Evolutionary conservation across 352 stramenopile genomes (phyloP).

Genomic region (Pythium aristosporum): DNA sequence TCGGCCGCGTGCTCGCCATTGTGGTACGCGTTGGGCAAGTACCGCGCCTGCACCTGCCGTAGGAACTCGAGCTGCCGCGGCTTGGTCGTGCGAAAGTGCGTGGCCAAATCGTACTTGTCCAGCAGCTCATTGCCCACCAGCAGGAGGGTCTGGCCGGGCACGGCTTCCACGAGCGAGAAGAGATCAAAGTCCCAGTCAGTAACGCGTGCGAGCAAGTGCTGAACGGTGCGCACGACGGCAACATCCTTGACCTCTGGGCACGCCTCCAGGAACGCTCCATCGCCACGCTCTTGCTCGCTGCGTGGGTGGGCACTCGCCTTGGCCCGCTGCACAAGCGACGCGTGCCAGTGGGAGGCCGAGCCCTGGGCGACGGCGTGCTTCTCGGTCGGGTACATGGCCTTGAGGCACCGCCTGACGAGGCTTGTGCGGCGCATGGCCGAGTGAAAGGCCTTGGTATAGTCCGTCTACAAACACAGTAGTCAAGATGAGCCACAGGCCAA

Average conservation of each 20-base stretch:
- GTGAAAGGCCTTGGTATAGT: conserved; percentile 68
- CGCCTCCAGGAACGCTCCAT: conserved; percentile 34
- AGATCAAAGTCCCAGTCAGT: conserved; percentile 73
- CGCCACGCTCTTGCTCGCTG: neutral
- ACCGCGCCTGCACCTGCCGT: conserved; percentile 58
- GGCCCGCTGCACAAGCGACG: conserved; percentile 41
- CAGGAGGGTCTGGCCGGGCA: conserved; percentile 55
- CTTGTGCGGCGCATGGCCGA: conserved; percentile 68
- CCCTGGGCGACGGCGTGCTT: conserved; percentile 13
- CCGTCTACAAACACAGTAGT: conserved; percentile 25
- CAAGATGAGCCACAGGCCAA: too few species aligned
- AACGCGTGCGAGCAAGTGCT: conserved; percentile 54
- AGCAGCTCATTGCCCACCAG: conserved; percentile 78
- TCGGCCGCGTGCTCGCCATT: conserved; percentile 85
- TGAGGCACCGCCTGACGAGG: conserved; percentile 65
- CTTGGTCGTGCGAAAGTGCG: conserved; percentile 65
- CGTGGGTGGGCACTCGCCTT: conserved; percentile 32
- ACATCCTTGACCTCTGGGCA: conserved; percentile 57
- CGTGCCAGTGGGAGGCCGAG: conserved; percentile 4
- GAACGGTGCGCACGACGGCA: conserved; percentile 40
- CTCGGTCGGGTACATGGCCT: conserved; percentile 66
- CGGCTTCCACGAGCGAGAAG: conserved; percentile 52
- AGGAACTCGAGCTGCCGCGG: conserved; percentile 53
- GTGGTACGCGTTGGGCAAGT: conserved; percentile 81
- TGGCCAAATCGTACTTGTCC: conserved; percentile 63